phyloP scores from a whole-genome alignment of 129 eudicot genomes.

The Chrysanthemum seticuspe region DNA sequence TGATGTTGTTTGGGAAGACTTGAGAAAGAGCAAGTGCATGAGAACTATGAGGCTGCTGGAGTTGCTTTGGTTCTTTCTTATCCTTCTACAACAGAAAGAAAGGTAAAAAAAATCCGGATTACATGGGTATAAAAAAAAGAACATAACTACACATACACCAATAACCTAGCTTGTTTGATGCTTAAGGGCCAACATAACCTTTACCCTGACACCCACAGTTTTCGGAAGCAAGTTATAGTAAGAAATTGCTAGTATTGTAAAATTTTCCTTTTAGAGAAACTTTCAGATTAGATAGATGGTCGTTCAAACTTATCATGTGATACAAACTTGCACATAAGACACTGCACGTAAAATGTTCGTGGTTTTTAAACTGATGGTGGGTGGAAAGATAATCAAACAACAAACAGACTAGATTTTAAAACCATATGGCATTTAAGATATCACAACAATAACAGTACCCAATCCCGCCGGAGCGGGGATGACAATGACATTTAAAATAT shows the following conservation, averaged over 20 bases:
- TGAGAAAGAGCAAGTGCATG: conserved; percentile 74
- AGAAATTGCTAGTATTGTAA: neutral
- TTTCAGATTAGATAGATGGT: neutral
- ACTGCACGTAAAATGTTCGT: no score
- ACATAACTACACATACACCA: neutral
- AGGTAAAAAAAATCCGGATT: neutral
- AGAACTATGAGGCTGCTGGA: conserved; percentile 70
- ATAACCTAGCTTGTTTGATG: conserved; percentile 4
- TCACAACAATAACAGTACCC: no score
- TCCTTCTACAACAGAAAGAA: conserved; percentile 33
- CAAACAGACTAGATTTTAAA: neutral
- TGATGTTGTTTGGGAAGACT: conserved; percentile 74
- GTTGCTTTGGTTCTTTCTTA: conserved; percentile 60
- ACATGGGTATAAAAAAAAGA: neutral
- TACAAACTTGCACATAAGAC: neutral
- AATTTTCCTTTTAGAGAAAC: neutral
- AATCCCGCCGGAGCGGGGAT: no score
- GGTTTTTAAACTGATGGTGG: neutral
- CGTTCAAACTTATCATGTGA: neutral
- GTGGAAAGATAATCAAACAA: neutral
- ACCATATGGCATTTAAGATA: neutral
- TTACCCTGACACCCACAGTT: neutral
- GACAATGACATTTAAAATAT: no score
- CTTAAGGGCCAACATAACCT: neutral
- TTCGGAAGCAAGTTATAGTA: neutral